Conservation (phyloP, 106 monocot species). For the Agapanthus africanus region DNA sequence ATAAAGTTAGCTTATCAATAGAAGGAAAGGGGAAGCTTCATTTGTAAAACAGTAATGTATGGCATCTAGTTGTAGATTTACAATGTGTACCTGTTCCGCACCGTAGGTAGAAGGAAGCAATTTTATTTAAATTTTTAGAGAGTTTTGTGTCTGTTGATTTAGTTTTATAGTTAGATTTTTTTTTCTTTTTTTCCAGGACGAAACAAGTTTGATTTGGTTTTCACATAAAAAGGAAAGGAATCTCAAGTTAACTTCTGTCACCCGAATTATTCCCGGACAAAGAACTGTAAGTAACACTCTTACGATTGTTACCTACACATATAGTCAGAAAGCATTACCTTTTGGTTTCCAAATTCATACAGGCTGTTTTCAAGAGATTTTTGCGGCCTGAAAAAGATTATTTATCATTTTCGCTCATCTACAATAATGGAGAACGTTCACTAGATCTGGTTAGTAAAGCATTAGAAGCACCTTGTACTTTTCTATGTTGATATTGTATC, state of each 20-base stretch:
- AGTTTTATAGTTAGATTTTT: no score
- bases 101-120: no score
- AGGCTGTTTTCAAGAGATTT: conserved; percentile 59
- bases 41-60: no score
- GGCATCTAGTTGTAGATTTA: no score
- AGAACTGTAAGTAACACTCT: conserved; percentile 42
- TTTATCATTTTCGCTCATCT: conserved; percentile 58
- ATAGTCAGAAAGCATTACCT: not conserved
- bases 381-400: conserved; percentile 57
- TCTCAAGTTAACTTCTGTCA: conserved; percentile 29
- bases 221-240: conserved; percentile 31
- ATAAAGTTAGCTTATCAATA: no score
- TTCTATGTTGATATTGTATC: not conserved
- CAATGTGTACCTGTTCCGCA: no score
- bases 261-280: conserved; percentile 30
- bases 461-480: not conserved
- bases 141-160: no score
- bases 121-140: no score
- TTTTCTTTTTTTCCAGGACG: conserved; percentile 32
- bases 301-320: no score
- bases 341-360: conserved; percentile 1
- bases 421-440: conserved; percentile 47
- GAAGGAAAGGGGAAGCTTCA: no score
- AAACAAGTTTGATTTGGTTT: conserved; percentile 35
- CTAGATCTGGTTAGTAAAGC: conserved; percentile 44